Evolutionary conservation across 306 rosid genomes (phyloP), one percentile per base, ranked within the genome.

Genomic region (Cicer pinnatifidum): DNA sequence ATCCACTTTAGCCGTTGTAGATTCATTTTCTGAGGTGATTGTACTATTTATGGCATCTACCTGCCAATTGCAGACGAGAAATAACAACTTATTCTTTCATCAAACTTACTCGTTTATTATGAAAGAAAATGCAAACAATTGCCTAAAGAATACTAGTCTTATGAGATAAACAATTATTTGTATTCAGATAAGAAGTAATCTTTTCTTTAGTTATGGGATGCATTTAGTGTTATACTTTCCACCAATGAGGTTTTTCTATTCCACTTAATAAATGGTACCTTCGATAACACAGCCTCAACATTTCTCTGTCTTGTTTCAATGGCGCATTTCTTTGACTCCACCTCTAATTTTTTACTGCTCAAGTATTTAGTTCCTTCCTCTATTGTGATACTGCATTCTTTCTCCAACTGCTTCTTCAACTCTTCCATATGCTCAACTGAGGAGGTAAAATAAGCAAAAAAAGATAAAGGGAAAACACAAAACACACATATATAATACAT

Each of bases 371-470:
- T 65, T 72, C 88, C 94, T 73, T 88, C 91, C 67, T 91, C 90
- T 7, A 84, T 52, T 80, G 64, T 78, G 10, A 69, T 20, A 54
- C 75, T 88, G 81, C 80, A 75, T 68, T 91, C 96, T 72, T 83
- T 87, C 69, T 88, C 95, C 45, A 85, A 62, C 59, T 89, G 88
- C 78, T 66, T 88, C 79, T 47, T 75, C 58, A 74, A 11, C 77
- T 86, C 97, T 66, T 84, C 89, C 76, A 79, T 74, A 64, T 87
- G 88, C 65, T 83, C 85, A 79, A 79, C 98, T 93, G 80, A 60
- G 53, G 56, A 38, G 44, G 50, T 44, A 38, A 74, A 67, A 78
- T 7, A 71, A 50, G 73, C n/a, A 1, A 1, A 33, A 19, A 52
- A 63, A 16, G 41, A 20, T 51, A 38, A 68, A 76, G 63, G 51